Evolutionary conservation across 805 yeast genomes (phyloP).

Genomic region (Ogataea paraovalis): DNA sequence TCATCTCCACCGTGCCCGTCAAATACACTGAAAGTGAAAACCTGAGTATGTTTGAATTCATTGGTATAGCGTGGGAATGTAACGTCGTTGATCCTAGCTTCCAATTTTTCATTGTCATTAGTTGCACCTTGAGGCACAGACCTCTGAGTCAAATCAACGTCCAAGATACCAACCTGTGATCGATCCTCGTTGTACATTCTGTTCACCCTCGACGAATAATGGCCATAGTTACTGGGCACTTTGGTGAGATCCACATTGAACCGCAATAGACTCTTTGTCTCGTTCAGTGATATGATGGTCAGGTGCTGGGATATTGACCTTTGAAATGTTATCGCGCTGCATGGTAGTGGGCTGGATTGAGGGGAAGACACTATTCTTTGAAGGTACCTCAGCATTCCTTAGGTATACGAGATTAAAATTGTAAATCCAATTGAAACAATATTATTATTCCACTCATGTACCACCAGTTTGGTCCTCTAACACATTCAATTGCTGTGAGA

Average conservation of each 20-base stretch:
- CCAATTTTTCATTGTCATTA: conserved; percentile 8
- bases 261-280: conserved; percentile 21
- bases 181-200: conserved; percentile 80
- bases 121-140: not conserved
- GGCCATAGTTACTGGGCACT: conserved; percentile 77
- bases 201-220: conserved; percentile 69
- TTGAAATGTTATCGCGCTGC: not conserved
- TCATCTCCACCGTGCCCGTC: conserved; percentile 95
- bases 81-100: conserved; percentile 13
- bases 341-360: not conserved
- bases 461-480: too few relatives aligned
- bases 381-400: not conserved
- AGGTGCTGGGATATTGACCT: conserved; percentile 28
- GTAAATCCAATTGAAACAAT: too few relatives aligned
- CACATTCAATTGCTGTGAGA: too few relatives aligned
- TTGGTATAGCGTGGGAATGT: conserved; percentile 16
- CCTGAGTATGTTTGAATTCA: conserved; percentile 22
- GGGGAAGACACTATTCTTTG: not conserved
- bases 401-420: too few relatives aligned
- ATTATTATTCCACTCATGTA: too few relatives aligned
- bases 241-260: conserved; percentile 54
- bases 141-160: conserved; percentile 19
- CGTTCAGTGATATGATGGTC: conserved; percentile 18
- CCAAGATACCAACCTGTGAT: conserved; percentile 50
- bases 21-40: conserved; percentile 71